A percentile compares a stretch with the other conserved stretches of the same genome.
These are phyloP conservation scores for Ophiosphaerella herpotricha DNA, from an alignment of 2,329 filamentous ascomycete species.

Conservation along the genomic window DNA sequence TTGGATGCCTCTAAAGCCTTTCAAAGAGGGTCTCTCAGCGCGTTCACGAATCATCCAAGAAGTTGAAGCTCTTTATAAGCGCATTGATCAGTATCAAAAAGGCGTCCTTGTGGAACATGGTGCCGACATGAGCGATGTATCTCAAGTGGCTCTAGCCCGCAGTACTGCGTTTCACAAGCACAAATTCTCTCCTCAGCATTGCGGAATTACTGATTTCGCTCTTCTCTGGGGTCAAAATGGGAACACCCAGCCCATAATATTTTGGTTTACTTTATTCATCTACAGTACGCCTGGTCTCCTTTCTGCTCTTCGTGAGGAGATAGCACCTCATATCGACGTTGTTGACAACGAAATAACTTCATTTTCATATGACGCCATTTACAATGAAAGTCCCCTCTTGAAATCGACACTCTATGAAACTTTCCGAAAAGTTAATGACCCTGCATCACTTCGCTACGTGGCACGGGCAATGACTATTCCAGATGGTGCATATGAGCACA, in stretches of 20 bases:
- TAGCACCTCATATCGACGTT: conserved; percentile 13
- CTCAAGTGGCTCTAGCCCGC: no score
- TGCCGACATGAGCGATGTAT: conserved; percentile 37
- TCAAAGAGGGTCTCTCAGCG: conserved; percentile 54
- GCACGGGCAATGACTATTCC: no score
- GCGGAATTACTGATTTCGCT: conserved; percentile 45
- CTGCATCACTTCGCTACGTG: no score
- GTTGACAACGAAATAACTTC: conserved; percentile 26
- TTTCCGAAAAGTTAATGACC: no score
- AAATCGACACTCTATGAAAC: no score
- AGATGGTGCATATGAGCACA: no score
- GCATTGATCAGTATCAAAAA: conserved; percentile 20
- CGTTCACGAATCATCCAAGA: conserved; percentile 29
- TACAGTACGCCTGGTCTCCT: no score
- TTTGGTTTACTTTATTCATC: conserved; percentile 39
- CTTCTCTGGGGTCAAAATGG: conserved; percentile 60
- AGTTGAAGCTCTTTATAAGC: conserved; percentile 36
- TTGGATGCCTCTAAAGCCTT: conserved; percentile 56
- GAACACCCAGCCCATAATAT: conserved; percentile 53
- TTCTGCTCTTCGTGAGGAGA: no score
- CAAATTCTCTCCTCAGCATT: conserved; percentile 25
- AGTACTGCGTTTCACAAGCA: conserved; percentile 18
- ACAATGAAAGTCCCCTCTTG: no score
- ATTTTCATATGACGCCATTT: neutral
- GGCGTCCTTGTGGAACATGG: conserved; percentile 38